Evolutionary conservation across 2,329 filamentous ascomycete species (phyloP).

Genomic region (Magnaporthiopsis incrustans): DNA sequence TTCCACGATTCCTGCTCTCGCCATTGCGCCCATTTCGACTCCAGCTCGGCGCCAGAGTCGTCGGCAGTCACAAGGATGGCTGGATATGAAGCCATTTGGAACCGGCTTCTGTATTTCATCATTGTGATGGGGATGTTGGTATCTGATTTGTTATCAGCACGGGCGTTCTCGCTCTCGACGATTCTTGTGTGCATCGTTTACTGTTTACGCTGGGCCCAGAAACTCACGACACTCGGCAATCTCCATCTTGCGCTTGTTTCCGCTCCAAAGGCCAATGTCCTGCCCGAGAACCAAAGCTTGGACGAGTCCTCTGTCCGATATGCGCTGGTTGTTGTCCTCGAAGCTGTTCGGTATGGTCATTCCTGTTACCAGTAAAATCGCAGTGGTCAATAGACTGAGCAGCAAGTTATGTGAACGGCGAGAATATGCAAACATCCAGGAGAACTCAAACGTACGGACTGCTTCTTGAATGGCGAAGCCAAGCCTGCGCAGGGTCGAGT

Average conservation of each 20-base stretch:
- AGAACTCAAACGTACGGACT: conserved; percentile 28
- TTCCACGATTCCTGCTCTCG: conserved; percentile 58
- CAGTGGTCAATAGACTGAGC: not conserved
- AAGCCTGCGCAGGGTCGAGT: conserved; percentile 51
- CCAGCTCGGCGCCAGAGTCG: conserved; percentile 48
- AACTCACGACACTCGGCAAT: conserved; percentile 43
- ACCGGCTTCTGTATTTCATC: conserved; percentile 49
- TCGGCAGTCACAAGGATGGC: conserved; percentile 39
- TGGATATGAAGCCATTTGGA: conserved; percentile 47
- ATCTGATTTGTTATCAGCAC: conserved; percentile 4
- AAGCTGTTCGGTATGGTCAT: conserved; percentile 28
- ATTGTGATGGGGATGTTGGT: conserved; percentile 28
- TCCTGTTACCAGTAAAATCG: conserved; percentile 13
- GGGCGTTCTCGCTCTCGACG: not conserved
- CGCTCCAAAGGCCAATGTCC: conserved; percentile 46
- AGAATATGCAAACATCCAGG: not conserved
- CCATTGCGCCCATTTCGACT: conserved; percentile 60
- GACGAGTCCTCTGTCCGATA: conserved; percentile 38
- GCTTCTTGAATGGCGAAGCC: conserved; percentile 48
- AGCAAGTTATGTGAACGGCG: not conserved
- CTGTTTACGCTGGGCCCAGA: not conserved
- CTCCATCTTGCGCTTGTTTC: conserved; percentile 47
- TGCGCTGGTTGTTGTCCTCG: conserved; percentile 39
- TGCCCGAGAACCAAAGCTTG: conserved; percentile 41
- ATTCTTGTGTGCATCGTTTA: not conserved